Evolutionary conservation across 768 basidiomycete species (phyloP), one percentile per base, ranked within the genome.

Genomic region (Boletellus sp.): DNA sequence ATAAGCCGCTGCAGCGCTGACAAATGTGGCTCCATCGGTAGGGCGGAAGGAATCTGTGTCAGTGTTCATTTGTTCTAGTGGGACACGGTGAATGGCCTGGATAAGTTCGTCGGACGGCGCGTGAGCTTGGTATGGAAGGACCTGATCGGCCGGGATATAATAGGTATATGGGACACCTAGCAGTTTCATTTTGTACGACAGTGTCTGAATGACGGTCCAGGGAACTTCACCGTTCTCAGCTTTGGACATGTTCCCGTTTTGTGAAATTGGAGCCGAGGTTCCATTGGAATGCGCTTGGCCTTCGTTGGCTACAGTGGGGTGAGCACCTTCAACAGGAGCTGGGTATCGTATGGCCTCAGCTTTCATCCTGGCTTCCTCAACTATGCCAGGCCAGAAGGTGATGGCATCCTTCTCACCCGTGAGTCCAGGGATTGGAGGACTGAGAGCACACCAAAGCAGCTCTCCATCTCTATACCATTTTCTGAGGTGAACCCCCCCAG

Each of bases 81-180:
- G 74, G 43, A 78, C 72, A 1, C 64, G 61, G 47, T 72, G 70
- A 45, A 89, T 71, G 22, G 74, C 72, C 3, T 68, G 58, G 15
- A 88, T 72, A 32, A 89, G 72, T 1, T 73, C 73, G 6, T 73
- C 65, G 1, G 80, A 66, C 7, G 82, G 82, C 5, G 75, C 69
- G 52, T 87, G 77, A 2, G 85, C 83, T 59, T 85, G 85, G 59
- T 91, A 91, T 23, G 90, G 90, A 5, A 92, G 73, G 4, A 90
- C 77, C 47, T 76, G 73, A 15, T 75, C 70, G 53, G 85, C 87
- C 6, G 72, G 69, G 32, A 83, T 67, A 51, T 73, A 62, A 47
- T 74, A 72, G 9, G 75, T 69, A 47, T 74, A 74, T 3, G 74
- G 72, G 31, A 85, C 73, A 23, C 76, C 84, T 17, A 90, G 72